Conservation (phyloP, 306 rosid genomes). For the Oxytropis ochrocephala region DNA sequence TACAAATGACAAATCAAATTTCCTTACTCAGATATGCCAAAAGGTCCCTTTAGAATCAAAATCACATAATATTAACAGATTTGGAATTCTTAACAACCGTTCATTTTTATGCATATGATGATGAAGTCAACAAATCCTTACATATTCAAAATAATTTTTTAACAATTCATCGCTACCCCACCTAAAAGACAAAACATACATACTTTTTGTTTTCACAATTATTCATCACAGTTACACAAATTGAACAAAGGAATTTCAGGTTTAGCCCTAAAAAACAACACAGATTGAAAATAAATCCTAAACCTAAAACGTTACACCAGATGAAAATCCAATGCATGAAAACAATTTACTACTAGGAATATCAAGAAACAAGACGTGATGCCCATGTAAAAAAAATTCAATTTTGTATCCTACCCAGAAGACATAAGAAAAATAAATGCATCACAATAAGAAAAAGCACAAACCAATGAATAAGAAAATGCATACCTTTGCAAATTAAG, state of each 20-base stretch:
- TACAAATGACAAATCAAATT: not conserved
- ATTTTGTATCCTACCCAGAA: not conserved
- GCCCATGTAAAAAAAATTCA: slow-evolving; percentile 1
- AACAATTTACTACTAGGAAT: not conserved
- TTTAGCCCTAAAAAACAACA: not conserved
- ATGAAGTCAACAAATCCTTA: not conserved
- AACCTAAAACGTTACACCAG: not conserved
- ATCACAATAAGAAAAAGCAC: not conserved
- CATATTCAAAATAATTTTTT: not conserved
- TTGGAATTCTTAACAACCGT: not conserved
- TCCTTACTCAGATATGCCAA: not conserved
- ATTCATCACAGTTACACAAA: not conserved
- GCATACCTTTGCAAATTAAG: slow-evolving; percentile 20
- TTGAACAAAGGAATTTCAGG: not conserved
- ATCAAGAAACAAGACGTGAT: slow-evolving; percentile 1
- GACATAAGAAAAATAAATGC: not conserved
- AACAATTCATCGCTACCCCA: not conserved
- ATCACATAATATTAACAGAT: not conserved
- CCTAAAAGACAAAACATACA: too few species aligned
- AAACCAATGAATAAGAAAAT: not conserved
- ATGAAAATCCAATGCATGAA: slow-evolving; percentile 10
- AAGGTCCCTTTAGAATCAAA: not conserved
- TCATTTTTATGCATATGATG: not conserved
- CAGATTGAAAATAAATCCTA: not conserved
- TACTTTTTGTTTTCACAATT: not conserved